Conservation (phyloP, 495 filamentous ascomycete genomes). For the Venustampulla echinocandica region DNA sequence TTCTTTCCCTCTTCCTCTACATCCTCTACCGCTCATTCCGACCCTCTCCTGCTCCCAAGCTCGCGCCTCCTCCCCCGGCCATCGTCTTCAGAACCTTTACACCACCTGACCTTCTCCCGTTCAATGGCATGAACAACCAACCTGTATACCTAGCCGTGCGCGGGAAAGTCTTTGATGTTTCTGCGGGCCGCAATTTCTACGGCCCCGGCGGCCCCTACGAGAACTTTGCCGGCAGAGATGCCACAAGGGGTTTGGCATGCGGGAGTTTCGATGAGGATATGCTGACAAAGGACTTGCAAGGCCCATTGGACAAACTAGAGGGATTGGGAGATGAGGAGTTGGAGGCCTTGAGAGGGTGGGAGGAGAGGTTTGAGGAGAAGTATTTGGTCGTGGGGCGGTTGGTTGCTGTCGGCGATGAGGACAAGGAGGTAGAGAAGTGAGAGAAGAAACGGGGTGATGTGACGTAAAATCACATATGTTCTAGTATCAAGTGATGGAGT, state of each 20-base stretch:
- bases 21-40: conserved; percentile 57
- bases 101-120: conserved; percentile 74
- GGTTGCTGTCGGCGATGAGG: conserved; percentile 50
- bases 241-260: conserved; percentile 79
- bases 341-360: conserved; percentile 81
- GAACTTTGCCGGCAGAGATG: conserved; percentile 82
- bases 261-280: conserved; percentile 95
- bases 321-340: conserved; percentile 69
- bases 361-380: conserved; percentile 86
- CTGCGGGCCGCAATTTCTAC: conserved; percentile 65
- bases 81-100: conserved; percentile 89
- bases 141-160: conserved; percentile 89
- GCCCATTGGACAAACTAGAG: conserved; percentile 71
- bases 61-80: conserved; percentile 62
- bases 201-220: conserved; percentile 83
- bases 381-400: conserved; percentile 90
- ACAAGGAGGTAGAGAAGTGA: conserved; percentile 43
- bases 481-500: too few species aligned
- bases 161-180: conserved; percentile 88
- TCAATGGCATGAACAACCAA: conserved; percentile 65
- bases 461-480: background rate
- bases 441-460: background rate
- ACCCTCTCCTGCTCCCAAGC: conserved; percentile 46
- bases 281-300: conserved; percentile 87
- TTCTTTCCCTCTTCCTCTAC: conserved; percentile 59